phyloP scores from a whole-genome alignment of 148 eudicot species.

The Euryodendron excelsum region DNA sequence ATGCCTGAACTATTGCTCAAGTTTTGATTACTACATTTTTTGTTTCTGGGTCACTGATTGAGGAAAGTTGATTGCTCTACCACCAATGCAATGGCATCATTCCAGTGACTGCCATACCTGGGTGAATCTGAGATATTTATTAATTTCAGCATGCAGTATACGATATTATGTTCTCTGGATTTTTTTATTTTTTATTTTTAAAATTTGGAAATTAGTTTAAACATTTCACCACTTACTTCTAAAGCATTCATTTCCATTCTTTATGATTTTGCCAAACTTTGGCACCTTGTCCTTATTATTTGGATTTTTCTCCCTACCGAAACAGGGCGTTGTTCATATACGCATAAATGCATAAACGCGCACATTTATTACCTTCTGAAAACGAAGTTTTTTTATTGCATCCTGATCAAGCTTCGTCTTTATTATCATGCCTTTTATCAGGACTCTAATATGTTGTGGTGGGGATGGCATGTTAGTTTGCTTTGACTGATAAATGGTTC shows the following conservation, averaged over 20 bases:
- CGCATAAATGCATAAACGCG: not conserved
- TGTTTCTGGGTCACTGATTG: too few relatives aligned
- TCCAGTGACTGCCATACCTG: not conserved
- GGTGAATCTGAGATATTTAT: not conserved
- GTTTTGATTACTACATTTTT: not conserved
- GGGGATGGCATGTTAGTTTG: not conserved
- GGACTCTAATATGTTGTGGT: not conserved
- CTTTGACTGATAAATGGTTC: not conserved
- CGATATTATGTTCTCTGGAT: too few relatives aligned
- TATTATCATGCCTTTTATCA: not conserved
- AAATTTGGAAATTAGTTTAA: not conserved
- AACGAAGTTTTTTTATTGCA: not conserved
- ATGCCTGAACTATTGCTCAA: not conserved
- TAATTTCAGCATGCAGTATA: not conserved
- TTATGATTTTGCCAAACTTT: not conserved
- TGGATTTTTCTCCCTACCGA: not conserved
- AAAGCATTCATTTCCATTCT: not conserved
- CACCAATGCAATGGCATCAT: not conserved
- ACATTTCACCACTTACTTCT: not conserved
- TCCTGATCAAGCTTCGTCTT: conserved; percentile 11
- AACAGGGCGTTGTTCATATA: not conserved
- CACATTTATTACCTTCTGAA: not conserved
- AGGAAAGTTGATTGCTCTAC: not conserved
- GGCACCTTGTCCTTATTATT: not conserved
- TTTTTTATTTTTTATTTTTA: too few relatives aligned